phyloP scores from a whole-genome alignment of 2,329 filamentous ascomycete species.

The Colletotrichum limetticola region DNA sequence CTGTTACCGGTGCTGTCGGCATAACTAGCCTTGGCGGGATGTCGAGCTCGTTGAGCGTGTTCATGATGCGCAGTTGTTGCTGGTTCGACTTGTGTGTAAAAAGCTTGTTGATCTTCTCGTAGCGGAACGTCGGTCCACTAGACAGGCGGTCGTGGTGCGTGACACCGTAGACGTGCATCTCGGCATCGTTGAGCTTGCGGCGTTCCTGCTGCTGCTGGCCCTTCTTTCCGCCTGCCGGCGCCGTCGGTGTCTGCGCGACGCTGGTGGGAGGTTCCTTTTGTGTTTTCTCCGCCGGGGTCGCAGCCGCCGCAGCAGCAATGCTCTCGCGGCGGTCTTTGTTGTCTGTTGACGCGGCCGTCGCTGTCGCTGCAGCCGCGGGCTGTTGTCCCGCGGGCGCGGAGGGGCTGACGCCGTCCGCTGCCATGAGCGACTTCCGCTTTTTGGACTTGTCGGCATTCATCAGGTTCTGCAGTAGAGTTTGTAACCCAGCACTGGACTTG shows the following conservation, averaged over 20 bases:
- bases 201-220: conserved; percentile 63
- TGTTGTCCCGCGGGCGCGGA: conserved; percentile 46
- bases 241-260: conserved; percentile 48
- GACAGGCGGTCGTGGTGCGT: conserved; percentile 86
- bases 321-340: conserved; percentile 59
- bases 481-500: conserved; percentile 83
- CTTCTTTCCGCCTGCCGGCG: conserved; percentile 61
- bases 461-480: conserved; percentile 83
- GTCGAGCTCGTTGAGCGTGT: conserved; percentile 77
- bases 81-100: conserved; percentile 81
- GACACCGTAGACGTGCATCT: conserved; percentile 85
- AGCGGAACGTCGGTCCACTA: conserved; percentile 89
- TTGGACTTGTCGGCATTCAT: conserved; percentile 87
- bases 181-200: conserved; percentile 77
- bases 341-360: conserved; percentile 45
- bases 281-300: conserved; percentile 43
- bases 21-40: conserved; percentile 77
- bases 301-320: conserved; percentile 56
- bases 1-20: conserved; percentile 78
- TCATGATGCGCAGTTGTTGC: conserved; percentile 80
- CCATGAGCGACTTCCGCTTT: conserved; percentile 81
- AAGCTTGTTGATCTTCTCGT: conserved; percentile 82
- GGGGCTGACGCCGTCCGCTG: conserved; percentile 64
- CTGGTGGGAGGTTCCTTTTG: conserved; percentile 55
- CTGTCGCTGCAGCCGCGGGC: conserved; percentile 51